phyloP scores from a whole-genome alignment of 768 basidiomycete species.

The Russula lepida region DNA sequence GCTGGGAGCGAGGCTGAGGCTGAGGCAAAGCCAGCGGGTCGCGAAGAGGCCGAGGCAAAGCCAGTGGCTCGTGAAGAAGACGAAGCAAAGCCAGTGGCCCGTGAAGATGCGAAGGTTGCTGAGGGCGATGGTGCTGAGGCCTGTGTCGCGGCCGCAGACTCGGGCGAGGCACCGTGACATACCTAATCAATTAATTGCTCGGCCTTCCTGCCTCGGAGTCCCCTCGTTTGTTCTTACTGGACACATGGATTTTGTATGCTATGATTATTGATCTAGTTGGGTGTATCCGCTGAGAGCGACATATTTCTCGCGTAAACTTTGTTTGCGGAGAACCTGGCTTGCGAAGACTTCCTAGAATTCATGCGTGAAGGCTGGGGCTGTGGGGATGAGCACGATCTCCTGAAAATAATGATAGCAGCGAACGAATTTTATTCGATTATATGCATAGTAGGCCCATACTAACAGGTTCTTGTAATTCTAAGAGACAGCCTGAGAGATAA shows the following conservation, averaged over 20 bases:
- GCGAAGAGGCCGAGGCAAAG: neutral
- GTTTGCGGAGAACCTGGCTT: neutral
- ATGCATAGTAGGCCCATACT: neutral
- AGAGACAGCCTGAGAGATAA: neutral
- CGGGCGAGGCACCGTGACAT: neutral
- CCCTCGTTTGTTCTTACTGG: neutral
- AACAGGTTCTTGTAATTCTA: neutral
- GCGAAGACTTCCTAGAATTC: neutral
- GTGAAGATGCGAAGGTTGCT: slow-evolving; percentile 2
- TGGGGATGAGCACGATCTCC: neutral
- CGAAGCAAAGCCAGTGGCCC: neutral
- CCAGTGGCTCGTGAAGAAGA: neutral
- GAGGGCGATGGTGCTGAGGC: neutral
- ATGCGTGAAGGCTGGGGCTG: neutral
- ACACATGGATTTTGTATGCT: neutral
- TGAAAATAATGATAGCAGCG: neutral
- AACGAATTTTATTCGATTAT: neutral
- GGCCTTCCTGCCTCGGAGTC: neutral
- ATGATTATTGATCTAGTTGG: neutral
- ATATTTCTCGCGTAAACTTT: neutral
- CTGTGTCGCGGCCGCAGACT: neutral
- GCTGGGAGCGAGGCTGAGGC: slow-evolving; percentile 6
- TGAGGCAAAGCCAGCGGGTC: neutral
- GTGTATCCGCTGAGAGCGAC: neutral
- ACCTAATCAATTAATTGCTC: neutral